phyloP scores from a whole-genome alignment of 202 grass and related monocot genomes.

The Panicum hallii region DNA sequence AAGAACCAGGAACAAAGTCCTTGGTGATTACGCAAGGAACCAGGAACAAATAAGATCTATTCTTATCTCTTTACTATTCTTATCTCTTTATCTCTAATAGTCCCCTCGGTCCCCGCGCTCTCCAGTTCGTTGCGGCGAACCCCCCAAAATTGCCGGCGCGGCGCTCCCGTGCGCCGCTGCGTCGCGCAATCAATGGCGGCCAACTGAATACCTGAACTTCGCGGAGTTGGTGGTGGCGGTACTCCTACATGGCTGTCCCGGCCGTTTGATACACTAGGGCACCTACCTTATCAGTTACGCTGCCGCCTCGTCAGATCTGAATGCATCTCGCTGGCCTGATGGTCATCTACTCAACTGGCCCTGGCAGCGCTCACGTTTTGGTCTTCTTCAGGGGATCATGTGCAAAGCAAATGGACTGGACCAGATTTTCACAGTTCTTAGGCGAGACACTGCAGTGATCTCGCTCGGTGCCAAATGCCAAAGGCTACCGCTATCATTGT shows the following conservation, averaged over 20 bases:
- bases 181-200: slow-evolving; percentile 3
- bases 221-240: background rate
- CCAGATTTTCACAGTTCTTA: slow-evolving; percentile 11
- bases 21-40: too few relatives aligned
- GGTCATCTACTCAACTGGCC: background rate
- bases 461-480: background rate
- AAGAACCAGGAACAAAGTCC: too few relatives aligned
- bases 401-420: background rate
- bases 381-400: background rate
- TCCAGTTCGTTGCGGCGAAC: background rate
- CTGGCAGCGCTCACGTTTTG: background rate
- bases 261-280: background rate
- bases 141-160: slow-evolving; percentile 29
- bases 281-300: background rate
- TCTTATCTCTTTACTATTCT: too few relatives aligned
- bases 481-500: background rate
- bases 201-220: background rate
- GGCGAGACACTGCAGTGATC: background rate
- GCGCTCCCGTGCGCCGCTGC: background rate
- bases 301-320: slow-evolving; percentile 25
- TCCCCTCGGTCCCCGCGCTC: background rate
- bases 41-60: too few relatives aligned
- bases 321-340: background rate
- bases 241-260: background rate
- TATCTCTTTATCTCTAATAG: too few relatives aligned